A percentile compares a stretch with the other conserved stretches of the same genome.
phyloP scores from a whole-genome alignment of 2,329 filamentous ascomycete genomes.

The Sclerotinia trifoliorum region DNA sequence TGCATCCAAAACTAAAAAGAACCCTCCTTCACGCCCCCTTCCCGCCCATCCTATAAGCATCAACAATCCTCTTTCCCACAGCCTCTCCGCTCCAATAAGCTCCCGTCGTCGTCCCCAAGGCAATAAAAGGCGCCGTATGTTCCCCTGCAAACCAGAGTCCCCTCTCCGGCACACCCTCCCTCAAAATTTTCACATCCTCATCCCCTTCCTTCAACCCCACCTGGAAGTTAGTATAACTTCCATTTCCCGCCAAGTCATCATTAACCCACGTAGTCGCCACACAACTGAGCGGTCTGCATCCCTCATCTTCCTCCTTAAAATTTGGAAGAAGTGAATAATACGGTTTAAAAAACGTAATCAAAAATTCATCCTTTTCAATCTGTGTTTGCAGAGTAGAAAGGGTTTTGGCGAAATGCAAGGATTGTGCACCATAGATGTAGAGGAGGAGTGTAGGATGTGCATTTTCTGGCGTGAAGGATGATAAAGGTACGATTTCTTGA shows the following conservation, averaged over 20 bases:
- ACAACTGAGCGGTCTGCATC: constrained; percentile 54
- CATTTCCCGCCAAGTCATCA: constrained; percentile 65
- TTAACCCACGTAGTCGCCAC: constrained; percentile 64
- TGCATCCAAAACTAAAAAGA: neutral
- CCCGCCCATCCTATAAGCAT: constrained; percentile 47
- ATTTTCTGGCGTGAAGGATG: constrained; percentile 50
- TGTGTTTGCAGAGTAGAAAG: constrained; percentile 27
- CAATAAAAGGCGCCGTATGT: constrained; percentile 84
- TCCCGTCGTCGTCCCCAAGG: constrained; percentile 82
- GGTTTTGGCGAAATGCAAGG: constrained; percentile 38
- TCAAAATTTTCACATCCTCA: constrained; percentile 55
- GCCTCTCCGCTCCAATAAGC: constrained; percentile 82
- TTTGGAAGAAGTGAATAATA: constrained; percentile 64
- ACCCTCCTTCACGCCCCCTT: neutral
- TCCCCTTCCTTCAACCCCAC: constrained; percentile 57
- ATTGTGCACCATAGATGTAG: constrained; percentile 54
- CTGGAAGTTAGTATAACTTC: constrained; percentile 69
- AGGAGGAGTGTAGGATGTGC: constrained; percentile 66
- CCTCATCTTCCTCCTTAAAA: constrained; percentile 46
- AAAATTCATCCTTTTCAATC: constrained; percentile 36
- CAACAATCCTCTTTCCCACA: constrained; percentile 64
- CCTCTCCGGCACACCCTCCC: constrained; percentile 34
- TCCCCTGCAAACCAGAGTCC: constrained; percentile 66
- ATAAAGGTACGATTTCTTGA: constrained; percentile 61
- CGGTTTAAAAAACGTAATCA: constrained; percentile 54